Evolutionary conservation across 495 filamentous ascomycete species (phyloP).

Genomic region (Xylaria flabelliformis): DNA sequence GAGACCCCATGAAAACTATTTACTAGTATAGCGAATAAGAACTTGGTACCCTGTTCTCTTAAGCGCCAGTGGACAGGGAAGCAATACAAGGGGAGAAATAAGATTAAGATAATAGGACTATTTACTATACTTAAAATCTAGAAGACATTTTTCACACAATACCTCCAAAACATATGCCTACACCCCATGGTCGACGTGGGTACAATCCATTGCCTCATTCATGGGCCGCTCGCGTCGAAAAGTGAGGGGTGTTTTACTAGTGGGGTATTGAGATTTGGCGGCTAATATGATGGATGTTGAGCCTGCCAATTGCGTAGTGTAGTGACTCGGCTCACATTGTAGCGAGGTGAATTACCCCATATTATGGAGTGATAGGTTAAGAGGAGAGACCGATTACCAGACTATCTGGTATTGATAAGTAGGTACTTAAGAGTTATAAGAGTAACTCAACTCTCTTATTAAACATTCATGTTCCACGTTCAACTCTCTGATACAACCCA

Average conservation of each 20-base stretch:
- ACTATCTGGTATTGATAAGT: neutral
- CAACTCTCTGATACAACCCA: neutral
- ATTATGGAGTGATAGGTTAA: neutral
- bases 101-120: neutral
- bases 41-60: neutral
- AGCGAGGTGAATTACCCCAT: slow-evolving; percentile 28
- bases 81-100: neutral
- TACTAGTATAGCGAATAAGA: slow-evolving; percentile 2
- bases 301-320: slow-evolving; percentile 37
- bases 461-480: neutral
- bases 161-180: neutral
- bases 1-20: slow-evolving; percentile 35
- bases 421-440: too few relatives aligned
- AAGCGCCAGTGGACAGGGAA: neutral
- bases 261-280: slow-evolving; percentile 35
- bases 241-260: slow-evolving; percentile 37
- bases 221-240: slow-evolving; percentile 33
- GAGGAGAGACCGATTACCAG: neutral
- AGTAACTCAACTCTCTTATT: neutral
- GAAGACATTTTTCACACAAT: neutral
- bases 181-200: slow-evolving; percentile 9
- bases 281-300: slow-evolving; percentile 41
- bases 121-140: neutral
- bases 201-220: slow-evolving; percentile 1
- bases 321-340: slow-evolving; percentile 35